These are phyloP conservation scores for Diplosphaera chodatii DNA, from an alignment of 139 green algal species.

Conservation along the genomic window DNA sequence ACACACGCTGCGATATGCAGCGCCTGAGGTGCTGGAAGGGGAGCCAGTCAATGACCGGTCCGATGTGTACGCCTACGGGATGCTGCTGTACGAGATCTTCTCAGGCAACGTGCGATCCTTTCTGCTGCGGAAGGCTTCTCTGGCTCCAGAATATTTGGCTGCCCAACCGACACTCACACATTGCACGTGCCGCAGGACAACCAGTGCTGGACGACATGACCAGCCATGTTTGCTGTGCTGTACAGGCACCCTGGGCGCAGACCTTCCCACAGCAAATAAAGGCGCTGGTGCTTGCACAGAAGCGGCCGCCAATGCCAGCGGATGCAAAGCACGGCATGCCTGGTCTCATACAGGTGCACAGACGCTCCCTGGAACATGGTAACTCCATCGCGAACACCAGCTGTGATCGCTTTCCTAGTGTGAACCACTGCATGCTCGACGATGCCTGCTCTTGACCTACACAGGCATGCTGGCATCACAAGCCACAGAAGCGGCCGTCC, in stretches of 20 bases:
- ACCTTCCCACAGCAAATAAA: background rate
- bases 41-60: background rate
- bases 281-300: background rate
- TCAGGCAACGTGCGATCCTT: background rate
- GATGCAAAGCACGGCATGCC: background rate
- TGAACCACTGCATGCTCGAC: too few species aligned
- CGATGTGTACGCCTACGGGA: background rate
- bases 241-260: background rate
- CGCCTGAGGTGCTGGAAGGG: background rate
- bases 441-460: too few species aligned
- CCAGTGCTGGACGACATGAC: background rate
- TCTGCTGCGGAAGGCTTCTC: too few species aligned
- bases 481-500: background rate
- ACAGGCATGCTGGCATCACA: background rate
- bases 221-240: background rate
- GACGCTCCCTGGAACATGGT: too few species aligned
- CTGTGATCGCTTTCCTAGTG: too few species aligned
- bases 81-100: constrained; percentile 2
- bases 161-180: too few species aligned
- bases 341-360: background rate
- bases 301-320: background rate
- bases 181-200: too few species aligned
- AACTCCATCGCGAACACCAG: too few species aligned
- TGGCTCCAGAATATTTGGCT: background rate
- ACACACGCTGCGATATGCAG: background rate